Evolutionary conservation across 257 asterid species (phyloP).

Genomic region (Nicotiana attenuata): DNA sequence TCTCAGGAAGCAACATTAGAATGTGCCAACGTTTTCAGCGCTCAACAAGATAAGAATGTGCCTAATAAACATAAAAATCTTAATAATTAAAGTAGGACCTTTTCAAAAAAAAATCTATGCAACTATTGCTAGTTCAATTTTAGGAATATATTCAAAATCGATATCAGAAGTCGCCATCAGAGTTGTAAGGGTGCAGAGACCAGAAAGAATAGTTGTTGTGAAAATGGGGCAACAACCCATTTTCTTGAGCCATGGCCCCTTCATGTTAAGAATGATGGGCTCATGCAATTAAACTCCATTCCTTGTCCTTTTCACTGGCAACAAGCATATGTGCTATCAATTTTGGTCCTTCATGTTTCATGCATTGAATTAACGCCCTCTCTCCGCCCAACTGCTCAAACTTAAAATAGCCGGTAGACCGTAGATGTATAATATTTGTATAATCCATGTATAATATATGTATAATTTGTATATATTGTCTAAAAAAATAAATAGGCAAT

Average conservation of each 20-base stretch:
- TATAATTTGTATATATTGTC: too few species aligned
- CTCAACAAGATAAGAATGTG: too few species aligned
- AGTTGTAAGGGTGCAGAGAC: background rate
- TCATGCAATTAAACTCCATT: slow-evolving; percentile 3
- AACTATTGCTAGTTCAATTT: background rate
- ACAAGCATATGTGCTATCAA: background rate
- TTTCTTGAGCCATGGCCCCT: slow-evolving; percentile 10
- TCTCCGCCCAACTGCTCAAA: too few species aligned
- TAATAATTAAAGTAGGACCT: too few species aligned
- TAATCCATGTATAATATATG: too few species aligned
- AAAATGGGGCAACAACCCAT: slow-evolving; percentile 18
- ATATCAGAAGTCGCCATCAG: slow-evolving; percentile 4
- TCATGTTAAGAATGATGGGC: slow-evolving; percentile 12
- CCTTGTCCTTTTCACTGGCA: background rate
- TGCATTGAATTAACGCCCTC: background rate
- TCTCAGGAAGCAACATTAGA: too few species aligned
- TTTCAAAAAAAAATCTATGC: too few species aligned
- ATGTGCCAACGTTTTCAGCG: too few species aligned
- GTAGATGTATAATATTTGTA: too few species aligned
- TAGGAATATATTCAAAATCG: background rate
- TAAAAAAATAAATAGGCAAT: too few species aligned
- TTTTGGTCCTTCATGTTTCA: background rate
- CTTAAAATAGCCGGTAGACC: too few species aligned
- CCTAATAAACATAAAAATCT: too few species aligned
- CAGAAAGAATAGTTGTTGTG: slow-evolving; percentile 5